phyloP scores from a whole-genome alignment of 176 grass and related monocot genomes.

The Oryza australiensis region DNA sequence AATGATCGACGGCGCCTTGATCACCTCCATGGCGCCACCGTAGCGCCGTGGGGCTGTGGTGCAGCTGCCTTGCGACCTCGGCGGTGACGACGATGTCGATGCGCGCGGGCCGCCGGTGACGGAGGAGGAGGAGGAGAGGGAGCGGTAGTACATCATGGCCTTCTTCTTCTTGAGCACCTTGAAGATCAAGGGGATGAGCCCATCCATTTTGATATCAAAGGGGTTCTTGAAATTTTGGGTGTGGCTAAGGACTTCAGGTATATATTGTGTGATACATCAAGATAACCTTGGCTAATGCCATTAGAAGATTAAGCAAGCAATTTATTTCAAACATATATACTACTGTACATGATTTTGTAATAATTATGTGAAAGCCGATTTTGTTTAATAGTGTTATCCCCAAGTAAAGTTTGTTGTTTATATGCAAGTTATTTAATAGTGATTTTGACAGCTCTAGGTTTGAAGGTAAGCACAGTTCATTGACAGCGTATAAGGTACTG shows the following conservation, averaged over 20 bases:
- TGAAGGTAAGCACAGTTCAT: slow-evolving; percentile 7
- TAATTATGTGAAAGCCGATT: no score
- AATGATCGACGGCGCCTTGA: no score
- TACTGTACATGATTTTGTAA: no score
- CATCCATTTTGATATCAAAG: slow-evolving; percentile 40
- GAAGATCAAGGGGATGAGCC: slow-evolving; percentile 49
- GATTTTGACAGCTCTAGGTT: neutral
- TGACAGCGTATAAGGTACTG: neutral
- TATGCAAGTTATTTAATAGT: neutral
- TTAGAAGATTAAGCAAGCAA: neutral
- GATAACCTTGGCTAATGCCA: neutral
- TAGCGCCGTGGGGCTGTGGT: neutral
- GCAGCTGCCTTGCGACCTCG: slow-evolving; percentile 1
- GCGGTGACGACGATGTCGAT: no score
- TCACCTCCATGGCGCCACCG: slow-evolving; percentile 12
- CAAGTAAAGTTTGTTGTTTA: neutral
- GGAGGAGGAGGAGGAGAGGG: slow-evolving; percentile 45
- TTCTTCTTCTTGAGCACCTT: slow-evolving; percentile 65
- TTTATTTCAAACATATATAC: neutral
- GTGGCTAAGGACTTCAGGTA: neutral
- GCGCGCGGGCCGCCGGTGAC: neutral
- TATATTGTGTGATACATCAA: slow-evolving; percentile 14
- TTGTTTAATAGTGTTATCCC: neutral
- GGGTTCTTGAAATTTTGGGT: neutral
- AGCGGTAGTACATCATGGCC: slow-evolving; percentile 40